Conservation (phyloP, 1,139 yeast genomes). For the Protomyces inundatus region DNA sequence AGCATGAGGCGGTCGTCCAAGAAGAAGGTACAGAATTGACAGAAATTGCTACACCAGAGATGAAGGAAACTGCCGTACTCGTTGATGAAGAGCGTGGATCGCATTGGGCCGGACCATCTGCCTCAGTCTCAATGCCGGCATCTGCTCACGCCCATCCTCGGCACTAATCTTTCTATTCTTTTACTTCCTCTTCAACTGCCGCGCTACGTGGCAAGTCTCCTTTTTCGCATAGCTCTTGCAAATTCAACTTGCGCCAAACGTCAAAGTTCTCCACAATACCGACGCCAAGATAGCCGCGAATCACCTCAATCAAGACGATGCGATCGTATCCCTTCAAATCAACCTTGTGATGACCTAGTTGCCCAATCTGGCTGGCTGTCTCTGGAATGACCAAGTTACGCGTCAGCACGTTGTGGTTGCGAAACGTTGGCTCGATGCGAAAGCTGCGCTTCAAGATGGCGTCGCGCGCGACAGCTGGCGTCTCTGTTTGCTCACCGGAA, state of each 20-base stretch:
- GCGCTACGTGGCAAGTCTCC: background rate
- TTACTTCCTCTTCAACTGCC: background rate
- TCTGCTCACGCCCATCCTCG: no score
- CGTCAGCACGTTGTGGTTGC: slow-evolving; percentile 70
- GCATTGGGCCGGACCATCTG: no score
- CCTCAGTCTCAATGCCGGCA: no score
- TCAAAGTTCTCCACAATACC: slow-evolving; percentile 68
- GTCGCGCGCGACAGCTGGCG: slow-evolving; percentile 51
- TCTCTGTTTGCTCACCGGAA: slow-evolving; percentile 51
- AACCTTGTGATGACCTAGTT: slow-evolving; percentile 68
- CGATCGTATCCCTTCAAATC: slow-evolving; percentile 77
- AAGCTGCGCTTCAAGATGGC: slow-evolving; percentile 42
- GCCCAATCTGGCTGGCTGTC: slow-evolving; percentile 68
- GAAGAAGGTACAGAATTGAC: no score
- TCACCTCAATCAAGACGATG: slow-evolving; percentile 77
- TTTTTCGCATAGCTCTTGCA: slow-evolving; percentile 50
- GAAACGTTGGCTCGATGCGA: slow-evolving; percentile 72
- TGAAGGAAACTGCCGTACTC: background rate
- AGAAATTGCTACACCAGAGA: background rate
- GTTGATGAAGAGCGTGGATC: no score
- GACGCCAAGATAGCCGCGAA: slow-evolving; percentile 71
- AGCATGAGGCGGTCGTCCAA: background rate
- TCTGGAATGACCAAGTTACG: slow-evolving; percentile 64
- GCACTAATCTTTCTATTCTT: background rate
- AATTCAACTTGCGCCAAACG: slow-evolving; percentile 51